Percentiles rank a stretch among this genome's conserved stretches.
Conservation (phyloP, 805 yeast genomes). For the Myxozyma udenii region DNA sequence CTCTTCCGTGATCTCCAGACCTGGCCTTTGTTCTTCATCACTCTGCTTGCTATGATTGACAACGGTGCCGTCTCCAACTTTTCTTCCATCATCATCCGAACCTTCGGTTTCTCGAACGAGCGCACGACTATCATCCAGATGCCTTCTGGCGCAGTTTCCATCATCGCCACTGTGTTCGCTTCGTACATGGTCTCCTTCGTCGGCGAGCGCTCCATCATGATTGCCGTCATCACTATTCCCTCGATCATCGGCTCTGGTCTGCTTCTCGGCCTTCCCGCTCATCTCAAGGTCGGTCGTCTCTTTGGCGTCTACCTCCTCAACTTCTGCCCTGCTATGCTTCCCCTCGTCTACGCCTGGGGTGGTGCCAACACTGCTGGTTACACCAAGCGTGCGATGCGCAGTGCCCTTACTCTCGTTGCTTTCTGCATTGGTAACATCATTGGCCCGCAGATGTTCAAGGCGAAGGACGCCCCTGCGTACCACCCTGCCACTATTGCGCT, state of each 20-base stretch:
- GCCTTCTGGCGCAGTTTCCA: slow-evolving; percentile 51
- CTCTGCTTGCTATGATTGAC: slow-evolving; percentile 46
- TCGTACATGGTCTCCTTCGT: slow-evolving; percentile 39
- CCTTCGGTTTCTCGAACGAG: slow-evolving; percentile 41
- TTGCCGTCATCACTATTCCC: slow-evolving; percentile 12
- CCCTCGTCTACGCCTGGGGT: slow-evolving; percentile 11
- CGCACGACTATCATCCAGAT: slow-evolving; percentile 46
- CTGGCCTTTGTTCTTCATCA: slow-evolving; percentile 47
- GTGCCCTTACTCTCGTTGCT: slow-evolving; percentile 58
- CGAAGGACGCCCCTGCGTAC: slow-evolving; percentile 45
- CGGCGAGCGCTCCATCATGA: slow-evolving; percentile 12
- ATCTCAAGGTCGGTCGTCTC: slow-evolving; percentile 10
- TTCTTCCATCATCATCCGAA: slow-evolving; percentile 45
- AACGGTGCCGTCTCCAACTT: slow-evolving; percentile 57
- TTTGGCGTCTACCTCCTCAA: slow-evolving; percentile 20
- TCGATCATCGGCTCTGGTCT: slow-evolving; percentile 17
- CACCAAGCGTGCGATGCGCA: slow-evolving; percentile 64
- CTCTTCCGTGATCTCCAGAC: slow-evolving; percentile 48
- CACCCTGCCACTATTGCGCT: slow-evolving; percentile 1
- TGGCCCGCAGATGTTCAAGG: slow-evolving; percentile 63
- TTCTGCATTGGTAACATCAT: slow-evolving; percentile 66
- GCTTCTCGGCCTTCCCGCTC: slow-evolving; percentile 10
- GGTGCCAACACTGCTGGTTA: slow-evolving; percentile 64
- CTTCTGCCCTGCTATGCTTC: slow-evolving; percentile 17
- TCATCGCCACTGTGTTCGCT: slow-evolving; percentile 42